Conservation (phyloP, 805 yeast genomes). For the Candida manassasensis region DNA sequence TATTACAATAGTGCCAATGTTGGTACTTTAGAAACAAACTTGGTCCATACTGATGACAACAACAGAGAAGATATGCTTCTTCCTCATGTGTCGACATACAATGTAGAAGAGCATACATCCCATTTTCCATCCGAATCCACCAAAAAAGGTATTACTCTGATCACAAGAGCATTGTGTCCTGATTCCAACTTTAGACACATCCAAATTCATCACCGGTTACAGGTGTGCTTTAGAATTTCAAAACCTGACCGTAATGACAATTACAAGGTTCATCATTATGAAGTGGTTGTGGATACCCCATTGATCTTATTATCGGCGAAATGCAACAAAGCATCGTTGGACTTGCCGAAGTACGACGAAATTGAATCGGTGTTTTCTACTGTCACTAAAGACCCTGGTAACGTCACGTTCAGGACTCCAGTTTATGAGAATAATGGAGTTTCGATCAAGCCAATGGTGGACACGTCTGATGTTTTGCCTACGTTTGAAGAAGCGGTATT, state of each 20-base stretch:
- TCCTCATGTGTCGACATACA: constrained; percentile 27
- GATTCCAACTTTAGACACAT: constrained; percentile 62
- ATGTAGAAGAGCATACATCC: constrained; percentile 20
- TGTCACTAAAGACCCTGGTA: neutral
- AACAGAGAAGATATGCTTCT: constrained; percentile 15
- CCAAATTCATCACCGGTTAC: constrained; percentile 62
- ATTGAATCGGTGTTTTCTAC: constrained; percentile 9
- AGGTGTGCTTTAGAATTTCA: constrained; percentile 64
- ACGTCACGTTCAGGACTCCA: constrained; percentile 36
- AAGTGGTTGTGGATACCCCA: constrained; percentile 77
- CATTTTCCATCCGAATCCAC: constrained; percentile 20
- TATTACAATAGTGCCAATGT: constrained; percentile 12
- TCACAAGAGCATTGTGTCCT: constrained; percentile 47
- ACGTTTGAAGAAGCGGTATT: constrained; percentile 65
- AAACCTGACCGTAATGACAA: constrained; percentile 48
- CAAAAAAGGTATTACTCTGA: constrained; percentile 31
- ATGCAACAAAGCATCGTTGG: constrained; percentile 37
- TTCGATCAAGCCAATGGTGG: constrained; percentile 24
- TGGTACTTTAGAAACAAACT: constrained; percentile 37
- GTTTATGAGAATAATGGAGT: constrained; percentile 29
- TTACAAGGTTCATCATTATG: constrained; percentile 63
- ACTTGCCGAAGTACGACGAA: constrained; percentile 37
- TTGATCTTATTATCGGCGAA: constrained; percentile 43
- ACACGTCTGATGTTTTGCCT: constrained; percentile 40
- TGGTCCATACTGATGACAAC: constrained; percentile 21